Base-by-base conservation (phyloP, 202 grass and related monocot species). In the Schoenoplectus tabernaemontani region DNA sequence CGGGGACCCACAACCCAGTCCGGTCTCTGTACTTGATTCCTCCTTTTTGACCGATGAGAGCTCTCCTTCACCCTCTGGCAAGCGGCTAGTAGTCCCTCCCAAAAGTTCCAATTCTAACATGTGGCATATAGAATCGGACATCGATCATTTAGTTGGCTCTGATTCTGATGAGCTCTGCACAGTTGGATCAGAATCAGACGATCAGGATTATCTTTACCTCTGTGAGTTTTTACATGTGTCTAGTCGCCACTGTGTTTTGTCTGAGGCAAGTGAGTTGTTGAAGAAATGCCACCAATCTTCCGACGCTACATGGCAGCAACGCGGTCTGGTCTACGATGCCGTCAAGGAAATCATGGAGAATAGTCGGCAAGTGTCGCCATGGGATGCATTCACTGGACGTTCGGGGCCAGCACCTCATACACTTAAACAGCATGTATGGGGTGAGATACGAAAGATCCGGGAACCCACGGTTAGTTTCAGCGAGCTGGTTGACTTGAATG, bases 11-110 rank as follows among this genome's bases (percentile, higher is more conserved):
- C 96, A 99, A 41, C 96, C 96, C 15, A 95, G 92, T 70, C 96
- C 96, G 7, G 88, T 99, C 15, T 99, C 96, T 13, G 96, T 99
- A 19, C 83, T 99, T 1, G 84, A 97, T 44, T 71, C 82, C 4
- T 80, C 85, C 0, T 91, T 94, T 73, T 85, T 97, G 19, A 81
- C 83, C 4, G 96, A 91, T 60, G 96, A 89, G 87, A 91, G 86
- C 79, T 92, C 96, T 64, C 96, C 87, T 15, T 90, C 90, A 6
- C 65, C 44, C 3, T 85, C 86, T 12, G 1, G 88, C 78, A 41
- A 83, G 87, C 81, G 39, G 77, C 39, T 95, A 83, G 78, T 66
- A 77, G 34, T 54, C 17, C 47, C 62, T 78, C 16, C 81, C 17
- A 79, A 80, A n/a, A 47, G 24, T 5, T 59, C 30, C 0, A 81